Evolutionary conservation across 2,329 filamentous ascomycete species (phyloP).

Genomic region (Tolypocladium pustulatum): DNA sequence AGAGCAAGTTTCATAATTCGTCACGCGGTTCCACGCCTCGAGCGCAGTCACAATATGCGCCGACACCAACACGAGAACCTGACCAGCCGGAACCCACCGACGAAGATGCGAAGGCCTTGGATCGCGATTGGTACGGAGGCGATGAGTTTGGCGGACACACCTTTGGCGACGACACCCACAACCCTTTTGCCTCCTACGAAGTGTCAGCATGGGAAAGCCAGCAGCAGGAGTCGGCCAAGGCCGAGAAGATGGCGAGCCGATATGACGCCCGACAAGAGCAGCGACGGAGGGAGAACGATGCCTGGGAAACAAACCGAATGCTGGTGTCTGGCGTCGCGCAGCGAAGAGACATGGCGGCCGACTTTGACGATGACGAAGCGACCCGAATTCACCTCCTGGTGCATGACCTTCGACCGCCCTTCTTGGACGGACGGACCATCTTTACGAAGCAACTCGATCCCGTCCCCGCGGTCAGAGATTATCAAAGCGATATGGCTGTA

Average conservation of each 20-base stretch:
- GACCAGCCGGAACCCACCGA: slow-evolving; percentile 52
- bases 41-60: slow-evolving; percentile 26
- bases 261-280: slow-evolving; percentile 63
- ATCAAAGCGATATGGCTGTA: slow-evolving; percentile 97
- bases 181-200: slow-evolving; percentile 74
- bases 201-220: slow-evolving; percentile 64
- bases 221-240: slow-evolving; percentile 65
- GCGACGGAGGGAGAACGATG: slow-evolving; percentile 89
- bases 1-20: slow-evolving; percentile 18
- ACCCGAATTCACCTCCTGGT: slow-evolving; percentile 84
- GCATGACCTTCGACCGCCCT: slow-evolving; percentile 88
- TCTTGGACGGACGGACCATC: slow-evolving; percentile 86
- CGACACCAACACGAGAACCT: slow-evolving; percentile 24
- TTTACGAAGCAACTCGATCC: slow-evolving; percentile 97
- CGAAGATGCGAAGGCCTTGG: slow-evolving; percentile 64
- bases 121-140: slow-evolving; percentile 87
- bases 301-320: slow-evolving; percentile 99
- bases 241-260: slow-evolving; percentile 69
- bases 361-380: slow-evolving; percentile 86
- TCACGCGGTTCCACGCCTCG: slow-evolving; percentile 22
- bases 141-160: slow-evolving; percentile 74
- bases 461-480: slow-evolving; percentile 82
- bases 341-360: slow-evolving; percentile 65
- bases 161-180: slow-evolving; percentile 86
- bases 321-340: slow-evolving; percentile 92